Evolutionary conservation across 331 rosid genomes (phyloP), one percentile per base, ranked within the genome.

Genomic region (Acacia concinna): DNA sequence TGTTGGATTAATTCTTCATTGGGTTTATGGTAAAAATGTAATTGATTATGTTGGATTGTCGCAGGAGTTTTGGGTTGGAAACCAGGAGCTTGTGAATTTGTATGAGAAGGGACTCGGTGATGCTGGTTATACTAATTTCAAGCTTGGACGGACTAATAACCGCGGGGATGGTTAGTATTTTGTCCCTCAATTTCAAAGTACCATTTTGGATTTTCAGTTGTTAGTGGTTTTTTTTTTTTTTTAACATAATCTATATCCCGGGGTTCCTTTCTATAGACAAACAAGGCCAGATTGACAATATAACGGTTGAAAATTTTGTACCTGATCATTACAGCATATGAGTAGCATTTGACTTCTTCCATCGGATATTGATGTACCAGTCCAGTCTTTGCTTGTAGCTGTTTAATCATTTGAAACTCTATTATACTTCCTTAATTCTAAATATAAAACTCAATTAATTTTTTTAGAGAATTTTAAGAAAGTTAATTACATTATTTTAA

Each of bases 21-120:
- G 28, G 18, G 41, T 60, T 21, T 63, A 12, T 79, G 32, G 74
- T 35, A 59, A 18, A 5, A 49, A 32, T 51, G 32, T 73, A 75
- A 32, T 67, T 43, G 41, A 23, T 66, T 25, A 62, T 56, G 74
- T 46, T 75, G 83, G 77, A 37, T 37, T 78, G 56, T 30, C n/a
- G 64, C 81, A 93, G 98, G 98, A 93, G 69, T 90, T 93, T 82
- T 93, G 98, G 98, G 87, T 93, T 56, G 97, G 92, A 84, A 93
- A 90, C 41, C 89, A 90, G 43, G 98, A 93, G 78, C 90, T 93
- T 38, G 98, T 93, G 46, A 78, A 84, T 71, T 63, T 93, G 52
- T 93, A 91, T 76, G 90, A 93, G 81, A 91, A 87, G 84, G 85
- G 93, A 74, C 89, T 94, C 32, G 88, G 85, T 18, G 90, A 86